Evolutionary conservation across 306 rosid genomes (phyloP).

Genomic region (Acacia acuminata): DNA sequence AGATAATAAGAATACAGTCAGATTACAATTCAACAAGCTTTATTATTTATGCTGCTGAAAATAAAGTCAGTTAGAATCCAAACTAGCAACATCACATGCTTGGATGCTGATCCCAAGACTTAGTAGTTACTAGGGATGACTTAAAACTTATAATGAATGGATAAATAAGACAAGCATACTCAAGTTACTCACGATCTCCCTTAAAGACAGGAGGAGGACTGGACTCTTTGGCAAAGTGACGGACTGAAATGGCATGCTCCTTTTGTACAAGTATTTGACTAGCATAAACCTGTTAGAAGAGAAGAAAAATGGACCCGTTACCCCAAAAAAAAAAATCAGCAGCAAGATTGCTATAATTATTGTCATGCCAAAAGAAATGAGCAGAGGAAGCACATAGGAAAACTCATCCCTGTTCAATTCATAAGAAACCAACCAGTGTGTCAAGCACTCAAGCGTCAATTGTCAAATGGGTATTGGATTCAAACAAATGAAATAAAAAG

Average conservation of each 20-base stretch:
- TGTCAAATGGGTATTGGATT: not conserved
- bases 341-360: not conserved
- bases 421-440: not conserved
- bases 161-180: constrained; percentile 20
- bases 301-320: not conserved
- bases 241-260: constrained; percentile 69
- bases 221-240: constrained; percentile 77
- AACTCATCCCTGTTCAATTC: not conserved
- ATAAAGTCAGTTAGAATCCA: not conserved
- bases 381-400: not conserved
- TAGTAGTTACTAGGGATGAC: not conserved
- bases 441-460: not conserved
- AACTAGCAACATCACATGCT: not conserved
- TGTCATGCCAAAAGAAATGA: not conserved
- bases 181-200: constrained; percentile 80
- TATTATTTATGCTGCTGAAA: not conserved
- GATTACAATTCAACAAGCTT: not conserved
- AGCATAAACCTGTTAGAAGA: constrained; percentile 55
- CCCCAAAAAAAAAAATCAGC: not conserved
- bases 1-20: not conserved
- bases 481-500: not conserved
- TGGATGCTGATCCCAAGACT: not conserved
- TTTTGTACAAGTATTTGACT: constrained; percentile 61
- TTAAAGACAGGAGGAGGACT: constrained; percentile 63
- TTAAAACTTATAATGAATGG: not conserved